Conservation (phyloP, 257 asterid genomes). For the Solanum okadae region DNA sequence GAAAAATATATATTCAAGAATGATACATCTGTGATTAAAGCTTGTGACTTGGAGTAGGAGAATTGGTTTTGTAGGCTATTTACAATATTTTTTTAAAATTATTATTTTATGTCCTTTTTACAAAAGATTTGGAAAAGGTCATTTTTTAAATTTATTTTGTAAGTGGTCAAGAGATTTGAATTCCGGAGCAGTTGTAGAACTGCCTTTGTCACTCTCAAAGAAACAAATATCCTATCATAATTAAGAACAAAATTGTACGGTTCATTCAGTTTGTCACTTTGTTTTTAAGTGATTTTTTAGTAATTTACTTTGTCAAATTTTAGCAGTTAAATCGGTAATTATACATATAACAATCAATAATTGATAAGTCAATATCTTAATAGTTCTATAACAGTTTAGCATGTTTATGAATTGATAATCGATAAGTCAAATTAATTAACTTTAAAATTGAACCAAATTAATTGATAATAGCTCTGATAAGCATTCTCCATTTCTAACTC, state of each 20-base stretch:
- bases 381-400: not conserved
- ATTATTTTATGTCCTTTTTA: not conserved
- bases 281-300: not conserved
- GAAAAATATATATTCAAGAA: not conserved
- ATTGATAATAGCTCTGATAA: not conserved
- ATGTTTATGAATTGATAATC: not conserved
- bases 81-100: not conserved
- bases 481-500: not conserved
- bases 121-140: not conserved
- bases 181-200: not conserved
- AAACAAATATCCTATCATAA: not conserved
- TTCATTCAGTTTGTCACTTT: not conserved
- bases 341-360: no score
- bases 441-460: no score
- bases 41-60: not conserved
- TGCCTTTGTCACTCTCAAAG: not conserved
- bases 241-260: not conserved
- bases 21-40: not conserved
- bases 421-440: not conserved
- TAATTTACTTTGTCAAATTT: no score
- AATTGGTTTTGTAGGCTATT: not conserved
- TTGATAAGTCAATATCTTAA: no score
- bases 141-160: not conserved
- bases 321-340: accelerated
- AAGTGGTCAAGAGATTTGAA: not conserved